A percentile compares a stretch with the other conserved stretches of the same genome.
These are phyloP conservation scores for Panicum hallii DNA, from an alignment of 202 grass and related monocot genomes.

Conservation along the genomic window DNA sequence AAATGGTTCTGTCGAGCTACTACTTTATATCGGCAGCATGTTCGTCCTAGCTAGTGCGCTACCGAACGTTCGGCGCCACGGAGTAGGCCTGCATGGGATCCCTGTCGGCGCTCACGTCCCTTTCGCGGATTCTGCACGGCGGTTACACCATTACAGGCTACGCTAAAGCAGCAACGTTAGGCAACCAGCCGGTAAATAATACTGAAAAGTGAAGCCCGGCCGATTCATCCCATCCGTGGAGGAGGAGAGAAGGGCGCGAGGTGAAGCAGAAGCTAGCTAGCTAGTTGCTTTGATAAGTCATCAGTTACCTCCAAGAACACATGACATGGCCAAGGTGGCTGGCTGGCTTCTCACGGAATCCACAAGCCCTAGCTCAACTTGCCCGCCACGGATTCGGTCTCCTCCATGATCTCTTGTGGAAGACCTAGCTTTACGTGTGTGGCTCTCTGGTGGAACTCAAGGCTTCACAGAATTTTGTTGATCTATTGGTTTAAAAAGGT, in stretches of 20 bases:
- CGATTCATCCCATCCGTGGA: background rate
- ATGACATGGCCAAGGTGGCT: background rate
- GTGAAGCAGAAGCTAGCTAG: background rate
- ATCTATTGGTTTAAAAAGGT: too few species aligned
- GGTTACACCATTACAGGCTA: background rate
- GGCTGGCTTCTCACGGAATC: conserved; percentile 15
- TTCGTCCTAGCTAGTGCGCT: background rate
- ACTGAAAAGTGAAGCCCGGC: background rate
- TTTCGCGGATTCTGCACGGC: background rate
- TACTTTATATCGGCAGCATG: background rate
- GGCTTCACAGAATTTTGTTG: too few species aligned
- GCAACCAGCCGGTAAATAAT: background rate
- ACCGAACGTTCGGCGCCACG: conserved; percentile 15
- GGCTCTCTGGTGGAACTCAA: background rate
- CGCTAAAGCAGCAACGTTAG: background rate
- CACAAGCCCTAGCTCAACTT: background rate
- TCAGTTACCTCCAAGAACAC: background rate
- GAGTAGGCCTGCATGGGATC: conserved; percentile 12
- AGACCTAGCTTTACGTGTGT: background rate
- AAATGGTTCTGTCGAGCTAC: too few species aligned
- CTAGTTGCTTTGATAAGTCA: background rate
- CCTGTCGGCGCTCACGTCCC: conserved; percentile 13
- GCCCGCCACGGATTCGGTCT: conserved; percentile 13
- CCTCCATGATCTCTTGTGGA: background rate
- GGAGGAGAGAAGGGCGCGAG: background rate